These are phyloP conservation scores for Peterozyma toletana DNA, from an alignment of 805 yeast genomes.

Conservation along the genomic window DNA sequence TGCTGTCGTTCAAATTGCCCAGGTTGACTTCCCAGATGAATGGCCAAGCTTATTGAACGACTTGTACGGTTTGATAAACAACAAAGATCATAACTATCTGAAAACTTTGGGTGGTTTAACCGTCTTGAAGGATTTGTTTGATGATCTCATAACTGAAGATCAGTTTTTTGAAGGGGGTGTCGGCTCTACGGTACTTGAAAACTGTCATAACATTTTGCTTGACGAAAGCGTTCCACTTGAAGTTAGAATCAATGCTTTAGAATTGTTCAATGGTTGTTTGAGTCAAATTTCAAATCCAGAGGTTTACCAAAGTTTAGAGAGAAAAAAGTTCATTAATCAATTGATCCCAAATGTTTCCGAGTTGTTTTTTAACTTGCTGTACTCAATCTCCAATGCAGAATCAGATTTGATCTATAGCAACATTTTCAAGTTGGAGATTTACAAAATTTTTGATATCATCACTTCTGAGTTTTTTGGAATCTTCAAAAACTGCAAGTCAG, in stretches of 20 bases:
- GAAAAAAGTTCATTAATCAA: conserved; percentile 28
- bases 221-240: conserved; percentile 22
- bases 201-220: conserved; percentile 36
- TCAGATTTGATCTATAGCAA: conserved; percentile 13
- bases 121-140: conserved; percentile 70
- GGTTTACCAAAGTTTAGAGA: conserved; percentile 27
- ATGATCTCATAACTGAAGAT: conserved; percentile 79
- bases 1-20: conserved; percentile 76
- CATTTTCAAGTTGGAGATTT: conserved; percentile 19
- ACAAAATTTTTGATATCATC: conserved; percentile 17
- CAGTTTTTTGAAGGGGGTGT: conserved; percentile 77
- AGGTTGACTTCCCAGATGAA: conserved; percentile 90
- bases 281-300: conserved; percentile 46
- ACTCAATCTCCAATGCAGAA: conserved; percentile 1
- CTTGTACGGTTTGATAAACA: conserved; percentile 35
- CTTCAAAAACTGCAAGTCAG: conserved; percentile 7
- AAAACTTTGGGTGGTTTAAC: conserved; percentile 47
- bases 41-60: conserved; percentile 70
- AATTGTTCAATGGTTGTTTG: conserved; percentile 46
- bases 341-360: conserved; percentile 19
- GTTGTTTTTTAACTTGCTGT: conserved; percentile 13
- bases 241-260: conserved; percentile 39
- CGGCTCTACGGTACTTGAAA: conserved; percentile 46
- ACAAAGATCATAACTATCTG: conserved; percentile 17
- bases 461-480: conserved; percentile 17